Evolutionary conservation across 345 rosid species (phyloP).

Genomic region (Eucalyptus albens): DNA sequence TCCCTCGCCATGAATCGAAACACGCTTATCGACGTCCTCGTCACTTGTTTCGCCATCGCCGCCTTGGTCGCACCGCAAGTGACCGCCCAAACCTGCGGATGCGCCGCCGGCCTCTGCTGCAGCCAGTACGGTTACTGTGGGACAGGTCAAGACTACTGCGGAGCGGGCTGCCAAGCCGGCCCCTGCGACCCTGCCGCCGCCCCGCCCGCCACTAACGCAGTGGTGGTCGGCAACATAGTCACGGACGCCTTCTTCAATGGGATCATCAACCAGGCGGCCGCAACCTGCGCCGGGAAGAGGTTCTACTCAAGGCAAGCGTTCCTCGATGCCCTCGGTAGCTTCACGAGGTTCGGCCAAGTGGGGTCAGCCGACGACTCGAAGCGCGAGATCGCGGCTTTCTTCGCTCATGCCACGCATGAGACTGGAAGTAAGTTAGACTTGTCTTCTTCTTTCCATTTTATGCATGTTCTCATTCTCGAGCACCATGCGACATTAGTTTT

Average conservation of each 20-base stretch:
- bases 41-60: neutral
- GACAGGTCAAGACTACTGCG: conserved; percentile 20
- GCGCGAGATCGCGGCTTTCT: conserved; percentile 76
- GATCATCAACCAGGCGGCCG: conserved; percentile 32
- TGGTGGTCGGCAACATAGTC: conserved; percentile 23
- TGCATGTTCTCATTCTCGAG: neutral
- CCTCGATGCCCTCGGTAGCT: conserved; percentile 34
- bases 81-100: conserved; percentile 24
- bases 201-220: conserved; percentile 1
- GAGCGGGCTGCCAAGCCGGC: conserved; percentile 40
- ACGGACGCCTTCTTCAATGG: conserved; percentile 40
- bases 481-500: neutral
- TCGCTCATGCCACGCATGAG: conserved; percentile 77
- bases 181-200: conserved; percentile 36
- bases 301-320: conserved; percentile 53
- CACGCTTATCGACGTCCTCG: neutral
- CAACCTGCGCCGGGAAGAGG: conserved; percentile 36
- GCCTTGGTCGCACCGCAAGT: neutral
- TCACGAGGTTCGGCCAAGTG: conserved; percentile 35
- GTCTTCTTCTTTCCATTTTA: neutral
- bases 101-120: conserved; percentile 26
- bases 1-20: neutral
- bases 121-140: conserved; percentile 31
- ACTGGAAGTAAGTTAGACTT: conserved; percentile 50
- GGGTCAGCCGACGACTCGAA: conserved; percentile 36